Evolutionary conservation across 2,329 filamentous ascomycete species (phyloP).

Genomic region (Aspergillus bombycis): DNA sequence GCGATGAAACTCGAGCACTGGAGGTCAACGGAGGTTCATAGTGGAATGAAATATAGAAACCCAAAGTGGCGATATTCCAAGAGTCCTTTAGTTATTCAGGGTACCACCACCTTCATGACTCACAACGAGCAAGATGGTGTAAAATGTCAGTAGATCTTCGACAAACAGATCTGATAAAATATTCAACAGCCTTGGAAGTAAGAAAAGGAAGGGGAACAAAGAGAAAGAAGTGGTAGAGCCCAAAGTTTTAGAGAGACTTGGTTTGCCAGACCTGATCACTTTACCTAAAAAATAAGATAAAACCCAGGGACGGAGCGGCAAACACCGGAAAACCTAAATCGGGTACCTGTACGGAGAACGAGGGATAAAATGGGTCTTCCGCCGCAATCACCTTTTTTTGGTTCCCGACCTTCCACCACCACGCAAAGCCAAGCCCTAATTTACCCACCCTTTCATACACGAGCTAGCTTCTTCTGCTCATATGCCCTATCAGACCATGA

Average conservation of each 20-base stretch:
- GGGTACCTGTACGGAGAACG: not conserved
- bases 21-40: not conserved
- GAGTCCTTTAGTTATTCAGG: not conserved
- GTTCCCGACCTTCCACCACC: not conserved
- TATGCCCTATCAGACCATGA: not conserved
- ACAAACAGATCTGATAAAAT: not conserved
- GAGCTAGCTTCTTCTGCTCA: not conserved
- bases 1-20: not conserved
- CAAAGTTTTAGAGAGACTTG: not conserved
- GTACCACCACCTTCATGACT: not conserved
- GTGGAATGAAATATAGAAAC: not conserved
- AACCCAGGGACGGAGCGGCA: slow-evolving; percentile 15
- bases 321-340: slow-evolving; percentile 13
- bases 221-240: not conserved
- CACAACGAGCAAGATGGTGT: not conserved
- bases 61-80: not conserved
- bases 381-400: not conserved
- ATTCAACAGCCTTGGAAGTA: not conserved
- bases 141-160: not conserved
- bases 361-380: no score
- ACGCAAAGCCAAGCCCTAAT: not conserved
- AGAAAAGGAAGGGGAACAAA: not conserved
- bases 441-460: not conserved
- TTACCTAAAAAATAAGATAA: slow-evolving; percentile 1
- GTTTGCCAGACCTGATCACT: not conserved